Conservation (phyloP, 176 grass and related monocot species). For the Ampelocalamus luodianensis region DNA sequence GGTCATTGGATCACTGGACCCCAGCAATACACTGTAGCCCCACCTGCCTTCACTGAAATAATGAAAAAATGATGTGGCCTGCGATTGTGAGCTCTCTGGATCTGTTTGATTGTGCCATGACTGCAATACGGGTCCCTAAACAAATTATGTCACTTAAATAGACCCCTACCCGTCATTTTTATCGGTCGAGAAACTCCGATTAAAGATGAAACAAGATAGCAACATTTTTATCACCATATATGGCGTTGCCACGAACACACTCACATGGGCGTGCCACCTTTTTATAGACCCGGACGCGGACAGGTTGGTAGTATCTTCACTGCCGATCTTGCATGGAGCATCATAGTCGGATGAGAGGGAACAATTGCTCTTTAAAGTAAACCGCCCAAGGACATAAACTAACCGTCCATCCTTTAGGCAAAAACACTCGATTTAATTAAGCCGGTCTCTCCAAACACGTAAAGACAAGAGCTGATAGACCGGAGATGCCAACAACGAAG, state of each 20-base stretch:
- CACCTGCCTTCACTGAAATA: not conserved
- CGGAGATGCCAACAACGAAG: not conserved
- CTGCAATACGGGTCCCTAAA: not conserved
- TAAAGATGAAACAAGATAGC: conserved; percentile 2
- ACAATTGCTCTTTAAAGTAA: conserved; percentile 1
- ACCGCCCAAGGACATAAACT: not conserved
- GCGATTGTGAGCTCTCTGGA: not conserved
- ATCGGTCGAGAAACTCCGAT: not conserved
- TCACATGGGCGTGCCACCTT: conserved; percentile 41
- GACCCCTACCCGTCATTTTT: not conserved
- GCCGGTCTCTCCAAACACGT: not conserved
- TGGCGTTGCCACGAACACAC: conserved; percentile 8
- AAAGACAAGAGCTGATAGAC: not conserved
- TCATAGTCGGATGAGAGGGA: conserved; percentile 12
- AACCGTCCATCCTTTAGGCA: not conserved
- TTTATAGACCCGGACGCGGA: not conserved
- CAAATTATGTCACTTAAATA: not conserved
- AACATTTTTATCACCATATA: not conserved
- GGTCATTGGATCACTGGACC: not conserved
- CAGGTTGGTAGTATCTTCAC: not conserved
- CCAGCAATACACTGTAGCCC: not conserved
- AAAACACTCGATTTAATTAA: not conserved
- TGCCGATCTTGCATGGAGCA: not conserved
- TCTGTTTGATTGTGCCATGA: not conserved
- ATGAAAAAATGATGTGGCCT: not conserved